phyloP scores from a whole-genome alignment of 768 basidiomycete genomes.

The Butyriboletus loyo region DNA sequence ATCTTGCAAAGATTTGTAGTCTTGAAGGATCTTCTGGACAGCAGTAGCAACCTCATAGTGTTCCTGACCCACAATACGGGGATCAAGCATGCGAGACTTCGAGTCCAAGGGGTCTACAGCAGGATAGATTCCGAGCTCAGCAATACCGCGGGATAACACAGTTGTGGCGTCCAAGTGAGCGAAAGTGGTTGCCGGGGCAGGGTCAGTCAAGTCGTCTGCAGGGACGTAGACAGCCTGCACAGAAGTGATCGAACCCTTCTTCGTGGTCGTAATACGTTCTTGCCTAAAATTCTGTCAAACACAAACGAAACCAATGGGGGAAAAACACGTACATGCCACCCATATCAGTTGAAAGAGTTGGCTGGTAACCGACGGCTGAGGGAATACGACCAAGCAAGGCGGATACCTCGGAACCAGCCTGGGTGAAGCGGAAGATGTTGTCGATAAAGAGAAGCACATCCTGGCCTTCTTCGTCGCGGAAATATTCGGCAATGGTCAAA shows the following conservation, averaged over 20 bases:
- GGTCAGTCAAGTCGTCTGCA: slow-evolving; percentile 99
- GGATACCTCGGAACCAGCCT: slow-evolving; percentile 99
- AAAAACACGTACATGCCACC: slow-evolving; percentile 83
- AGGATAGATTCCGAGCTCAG: slow-evolving; percentile 98
- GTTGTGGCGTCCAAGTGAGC: slow-evolving; percentile 99
- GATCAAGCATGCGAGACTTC: slow-evolving; percentile 99
- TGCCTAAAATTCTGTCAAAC: slow-evolving; percentile 53
- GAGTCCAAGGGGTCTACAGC: slow-evolving; percentile 99
- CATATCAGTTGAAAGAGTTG: slow-evolving; percentile 99
- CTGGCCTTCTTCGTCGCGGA: slow-evolving; percentile 99
- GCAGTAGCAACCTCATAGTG: slow-evolving; percentile 97
- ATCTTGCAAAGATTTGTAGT: slow-evolving; percentile 97
- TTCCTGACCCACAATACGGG: slow-evolving; percentile 93
- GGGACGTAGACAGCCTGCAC: slow-evolving; percentile 99
- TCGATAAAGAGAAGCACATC: slow-evolving; percentile 99
- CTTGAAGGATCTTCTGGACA: slow-evolving; percentile 95
- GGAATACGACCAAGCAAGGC: slow-evolving; percentile 99
- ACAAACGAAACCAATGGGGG: not conserved
- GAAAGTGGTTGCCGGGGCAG: slow-evolving; percentile 98
- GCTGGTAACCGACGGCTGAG: slow-evolving; percentile 99
- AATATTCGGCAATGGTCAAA: slow-evolving; percentile 99
- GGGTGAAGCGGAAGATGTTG: slow-evolving; percentile 99
- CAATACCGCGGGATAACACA: slow-evolving; percentile 98
- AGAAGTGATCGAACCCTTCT: slow-evolving; percentile 99
- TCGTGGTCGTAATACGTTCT: slow-evolving; percentile 99